phyloP scores from a whole-genome alignment of 768 basidiomycete species.

The Paxillus ammoniavirescens region DNA sequence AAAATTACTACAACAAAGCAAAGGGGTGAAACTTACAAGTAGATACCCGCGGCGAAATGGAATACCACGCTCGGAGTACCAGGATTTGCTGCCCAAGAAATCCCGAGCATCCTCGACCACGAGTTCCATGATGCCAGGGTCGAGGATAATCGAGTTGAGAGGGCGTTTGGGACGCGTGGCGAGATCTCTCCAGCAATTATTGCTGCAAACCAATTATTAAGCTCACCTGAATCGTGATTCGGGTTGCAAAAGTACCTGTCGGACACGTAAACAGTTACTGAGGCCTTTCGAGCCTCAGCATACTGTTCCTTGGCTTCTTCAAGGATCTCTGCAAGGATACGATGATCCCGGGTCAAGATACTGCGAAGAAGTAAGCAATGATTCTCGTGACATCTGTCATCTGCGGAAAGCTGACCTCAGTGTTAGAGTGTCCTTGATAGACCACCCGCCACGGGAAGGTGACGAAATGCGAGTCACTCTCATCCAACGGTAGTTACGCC shows the following conservation, averaged over 20 bases:
- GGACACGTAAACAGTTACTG: constrained; percentile 52
- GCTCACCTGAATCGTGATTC: not conserved
- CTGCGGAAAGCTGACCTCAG: constrained; percentile 16
- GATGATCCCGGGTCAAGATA: constrained; percentile 47
- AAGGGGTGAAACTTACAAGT: constrained; percentile 35
- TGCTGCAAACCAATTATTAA: constrained; percentile 12
- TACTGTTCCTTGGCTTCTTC: constrained; percentile 53
- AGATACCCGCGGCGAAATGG: constrained; percentile 81
- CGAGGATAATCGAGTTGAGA: constrained; percentile 65
- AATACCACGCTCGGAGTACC: constrained; percentile 77
- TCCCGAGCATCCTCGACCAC: constrained; percentile 68
- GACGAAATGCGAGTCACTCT: constrained; percentile 21
- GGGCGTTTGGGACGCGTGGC: constrained; percentile 64
- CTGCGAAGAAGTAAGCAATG: constrained; percentile 27
- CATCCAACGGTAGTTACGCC: constrained; percentile 35
- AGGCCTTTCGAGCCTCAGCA: constrained; percentile 47
- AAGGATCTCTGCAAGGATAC: constrained; percentile 50
- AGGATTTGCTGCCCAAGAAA: constrained; percentile 64
- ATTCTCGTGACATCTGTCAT: not conserved
- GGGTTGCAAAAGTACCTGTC: constrained; percentile 34
- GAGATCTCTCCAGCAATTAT: constrained; percentile 51
- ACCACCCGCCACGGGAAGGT: constrained; percentile 16
- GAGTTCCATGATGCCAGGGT: constrained; percentile 64
- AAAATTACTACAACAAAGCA: not conserved
- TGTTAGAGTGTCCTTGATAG: constrained; percentile 18